Conservation (phyloP, 257 asterid species). For the Nyctanthes arbortristis region DNA sequence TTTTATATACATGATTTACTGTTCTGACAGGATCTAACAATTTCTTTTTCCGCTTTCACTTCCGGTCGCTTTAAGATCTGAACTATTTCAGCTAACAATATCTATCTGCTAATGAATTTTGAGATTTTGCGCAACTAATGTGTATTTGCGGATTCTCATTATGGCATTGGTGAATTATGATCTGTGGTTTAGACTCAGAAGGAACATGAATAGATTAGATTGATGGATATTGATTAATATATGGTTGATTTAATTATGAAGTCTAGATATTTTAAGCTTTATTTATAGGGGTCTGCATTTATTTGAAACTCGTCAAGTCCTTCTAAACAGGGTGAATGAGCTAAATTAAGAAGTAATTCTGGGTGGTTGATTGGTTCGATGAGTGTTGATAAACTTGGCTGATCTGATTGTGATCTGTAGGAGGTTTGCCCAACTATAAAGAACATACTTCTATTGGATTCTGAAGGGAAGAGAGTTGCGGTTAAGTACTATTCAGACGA, state of each 20-base stretch:
- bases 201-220: not conserved
- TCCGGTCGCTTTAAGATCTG: not conserved
- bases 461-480: conserved; percentile 90
- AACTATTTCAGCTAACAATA: not conserved
- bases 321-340: not conserved
- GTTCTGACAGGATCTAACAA: not conserved
- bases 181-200: not conserved
- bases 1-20: not conserved
- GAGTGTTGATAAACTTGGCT: conserved; percentile 6
- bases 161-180: not conserved
- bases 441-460: conserved; percentile 86
- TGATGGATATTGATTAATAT: not conserved
- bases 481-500: conserved; percentile 86
- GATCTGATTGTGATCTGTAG: too few relatives aligned
- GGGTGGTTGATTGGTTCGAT: not conserved
- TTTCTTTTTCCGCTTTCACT: not conserved
- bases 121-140: conserved; percentile 8
- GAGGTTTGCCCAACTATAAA: conserved; percentile 81
- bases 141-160: not conserved
- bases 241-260: not conserved
- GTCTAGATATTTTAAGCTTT: not conserved
- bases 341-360: conserved; percentile 8
- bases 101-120: not conserved
- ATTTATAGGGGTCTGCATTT: too few relatives aligned
- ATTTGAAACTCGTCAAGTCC: not conserved